Evolutionary conservation across 768 basidiomycete genomes (phyloP).

Genomic region (Pleurotus platypus): DNA sequence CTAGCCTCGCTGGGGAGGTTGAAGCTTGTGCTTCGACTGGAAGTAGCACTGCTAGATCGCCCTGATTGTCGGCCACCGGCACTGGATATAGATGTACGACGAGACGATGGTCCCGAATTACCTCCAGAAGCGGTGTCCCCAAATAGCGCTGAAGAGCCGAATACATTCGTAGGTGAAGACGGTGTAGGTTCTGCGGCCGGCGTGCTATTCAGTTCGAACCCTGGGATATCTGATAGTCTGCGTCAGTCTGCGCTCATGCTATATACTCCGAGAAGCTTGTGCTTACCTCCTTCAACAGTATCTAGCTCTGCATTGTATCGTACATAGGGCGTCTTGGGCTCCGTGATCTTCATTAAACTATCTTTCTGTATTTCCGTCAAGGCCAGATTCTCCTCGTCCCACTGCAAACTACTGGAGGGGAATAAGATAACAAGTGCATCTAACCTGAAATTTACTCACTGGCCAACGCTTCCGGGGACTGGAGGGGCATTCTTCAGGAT

Average conservation of each 20-base stretch:
- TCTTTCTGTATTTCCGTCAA: slow-evolving; percentile 93
- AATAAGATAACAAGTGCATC: slow-evolving; percentile 10
- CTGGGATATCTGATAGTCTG: slow-evolving; percentile 68
- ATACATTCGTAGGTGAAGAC: slow-evolving; percentile 28
- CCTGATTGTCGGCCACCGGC: slow-evolving; percentile 50
- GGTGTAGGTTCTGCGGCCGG: slow-evolving; percentile 13
- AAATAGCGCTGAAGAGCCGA: slow-evolving; percentile 34
- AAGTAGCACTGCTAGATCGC: slow-evolving; percentile 56
- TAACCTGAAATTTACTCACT: slow-evolving; percentile 37
- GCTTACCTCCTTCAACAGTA: slow-evolving; percentile 76
- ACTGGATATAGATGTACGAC: slow-evolving; percentile 73
- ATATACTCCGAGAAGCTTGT: background rate
- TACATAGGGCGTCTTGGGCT: slow-evolving; percentile 96
- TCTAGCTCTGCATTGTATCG: slow-evolving; percentile 88
- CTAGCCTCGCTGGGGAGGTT: slow-evolving; percentile 71
- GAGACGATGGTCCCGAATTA: slow-evolving; percentile 66
- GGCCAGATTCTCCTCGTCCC: slow-evolving; percentile 94
- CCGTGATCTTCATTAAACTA: slow-evolving; percentile 97
- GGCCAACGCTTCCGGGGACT: slow-evolving; percentile 34
- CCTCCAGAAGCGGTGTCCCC: slow-evolving; percentile 49
- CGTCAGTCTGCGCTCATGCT: background rate
- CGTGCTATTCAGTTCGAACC: slow-evolving; percentile 53
- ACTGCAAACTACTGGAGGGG: slow-evolving; percentile 66
- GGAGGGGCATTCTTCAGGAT: slow-evolving; percentile 82
- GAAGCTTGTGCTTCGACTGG: slow-evolving; percentile 82